Base-by-base conservation (phyloP, 208 protist genomes). In the Porcisia hertigi region DNA sequence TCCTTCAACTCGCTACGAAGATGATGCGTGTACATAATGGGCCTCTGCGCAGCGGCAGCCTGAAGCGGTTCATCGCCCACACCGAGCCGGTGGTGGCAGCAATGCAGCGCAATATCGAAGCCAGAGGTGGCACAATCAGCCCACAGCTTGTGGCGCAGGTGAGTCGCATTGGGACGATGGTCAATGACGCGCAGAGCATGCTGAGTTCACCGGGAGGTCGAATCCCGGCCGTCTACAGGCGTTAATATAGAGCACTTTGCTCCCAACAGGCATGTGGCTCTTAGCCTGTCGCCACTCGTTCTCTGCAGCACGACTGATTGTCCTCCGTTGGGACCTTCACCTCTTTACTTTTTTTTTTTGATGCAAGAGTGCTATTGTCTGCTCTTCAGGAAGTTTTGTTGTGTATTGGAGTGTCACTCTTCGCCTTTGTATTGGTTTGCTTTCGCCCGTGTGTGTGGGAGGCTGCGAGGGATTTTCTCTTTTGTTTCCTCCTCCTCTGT, bases 31-130 rank as follows among this genome's bases (percentile, higher is more conserved):
- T 84, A 73, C 65, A 65, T 53, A 88, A 83, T 75, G 57, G 60
- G 5, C 80, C 76, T 41, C 76, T 88, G 43, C 85, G 88, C 65
- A 79, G 71, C 49, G 75, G 86, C 70, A 86, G 86, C 57, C 60
- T 90, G 39, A 70, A 72, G 41, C 83, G 88, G 49, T 90, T 92
- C 71, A 77, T 92, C 45, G 39, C 53, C 23, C 82, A 88, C 75
- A 85, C 86, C 1, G 66, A 77, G 16, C 82, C 77, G 67, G 80
- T 82, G 59, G 63, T 90, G 69, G 77, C 66, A 49, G 70, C 69
- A 25, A 71, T 89, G 66, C 71, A 86, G 58, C 57, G 72, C 30
- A 77, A 77, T 41, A 47, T 81, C n/a, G 80, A 84, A 47, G 57
- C 64, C 1, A 55, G 58, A 23, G 49, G 69, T 30, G 72, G 58